phyloP scores from a whole-genome alignment of 2,329 filamentous ascomycete genomes.

The Penicillium hesseltinei region DNA sequence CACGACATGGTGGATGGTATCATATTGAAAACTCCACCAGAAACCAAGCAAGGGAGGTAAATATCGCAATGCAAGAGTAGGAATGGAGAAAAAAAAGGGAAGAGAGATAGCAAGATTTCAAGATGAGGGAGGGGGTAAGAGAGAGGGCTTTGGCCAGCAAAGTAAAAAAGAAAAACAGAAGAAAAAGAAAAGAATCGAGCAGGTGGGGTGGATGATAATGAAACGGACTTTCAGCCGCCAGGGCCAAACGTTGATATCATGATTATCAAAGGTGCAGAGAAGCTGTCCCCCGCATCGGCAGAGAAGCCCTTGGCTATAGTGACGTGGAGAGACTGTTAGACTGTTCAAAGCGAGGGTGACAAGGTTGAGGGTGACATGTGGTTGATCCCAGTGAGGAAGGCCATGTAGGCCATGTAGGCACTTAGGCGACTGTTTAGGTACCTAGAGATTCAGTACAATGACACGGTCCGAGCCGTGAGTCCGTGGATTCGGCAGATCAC shows the following conservation, averaged over 20 bases:
- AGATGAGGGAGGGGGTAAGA: not conserved
- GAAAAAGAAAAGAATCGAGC: constrained; percentile 12
- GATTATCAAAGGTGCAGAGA: not conserved
- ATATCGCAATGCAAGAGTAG: constrained; percentile 1
- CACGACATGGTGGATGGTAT: constrained; percentile 38
- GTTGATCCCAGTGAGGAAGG: not conserved
- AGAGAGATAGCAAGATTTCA: not conserved
- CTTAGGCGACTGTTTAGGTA: constrained; percentile 2
- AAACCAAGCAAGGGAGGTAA: constrained; percentile 1
- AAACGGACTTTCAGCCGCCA: constrained; percentile 4
- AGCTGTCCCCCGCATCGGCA: constrained; percentile 27
- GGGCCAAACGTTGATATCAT: constrained; percentile 21
- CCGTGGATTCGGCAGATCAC: constrained; percentile 5
- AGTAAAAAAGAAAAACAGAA: constrained; percentile 1
- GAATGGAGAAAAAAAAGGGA: constrained; percentile 3
- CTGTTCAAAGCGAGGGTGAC: constrained; percentile 16
- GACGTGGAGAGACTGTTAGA: constrained; percentile 35
- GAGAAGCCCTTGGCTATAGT: constrained; percentile 16
- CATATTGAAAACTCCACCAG: constrained; percentile 3
- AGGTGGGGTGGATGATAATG: constrained; percentile 23
- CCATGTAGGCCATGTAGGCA: not conserved
- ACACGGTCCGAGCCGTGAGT: constrained; percentile 33
- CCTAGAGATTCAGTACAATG: constrained; percentile 6
- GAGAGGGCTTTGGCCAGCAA: constrained; percentile 9
- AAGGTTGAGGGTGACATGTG: not conserved